Percentiles rank a stretch among this genome's conserved stretches.
Conservation (phyloP, 2,329 filamentous ascomycete species). For the Trichothecium sympodiale region DNA sequence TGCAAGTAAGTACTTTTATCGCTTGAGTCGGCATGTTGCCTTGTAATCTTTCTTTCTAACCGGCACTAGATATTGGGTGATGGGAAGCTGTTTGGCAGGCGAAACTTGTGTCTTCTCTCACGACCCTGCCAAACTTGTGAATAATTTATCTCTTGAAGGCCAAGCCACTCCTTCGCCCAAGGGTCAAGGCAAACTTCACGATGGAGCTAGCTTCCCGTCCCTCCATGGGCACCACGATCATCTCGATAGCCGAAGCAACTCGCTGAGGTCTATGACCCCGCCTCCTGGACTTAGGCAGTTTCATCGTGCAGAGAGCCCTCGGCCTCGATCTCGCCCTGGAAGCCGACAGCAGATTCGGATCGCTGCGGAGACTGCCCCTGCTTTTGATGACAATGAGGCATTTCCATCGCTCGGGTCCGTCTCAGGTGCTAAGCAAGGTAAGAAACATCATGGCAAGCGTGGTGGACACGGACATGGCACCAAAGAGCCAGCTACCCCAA, state of each 20-base stretch:
- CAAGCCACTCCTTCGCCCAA: constrained; percentile 52
- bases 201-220: constrained; percentile 70
- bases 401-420: constrained; percentile 82
- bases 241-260: constrained; percentile 24
- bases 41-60: background rate
- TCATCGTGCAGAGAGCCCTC: constrained; percentile 49
- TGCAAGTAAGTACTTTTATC: constrained; percentile 99
- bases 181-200: constrained; percentile 56
- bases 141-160: constrained; percentile 65
- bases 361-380: constrained; percentile 55
- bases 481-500: constrained; percentile 58
- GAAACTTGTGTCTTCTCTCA: constrained; percentile 95
- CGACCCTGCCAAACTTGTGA: constrained; percentile 79
- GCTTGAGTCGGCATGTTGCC: too few species aligned
- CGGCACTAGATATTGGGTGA: constrained; percentile 71
- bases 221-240: constrained; percentile 53
- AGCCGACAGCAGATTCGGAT: constrained; percentile 61
- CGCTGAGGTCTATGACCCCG: constrained; percentile 33
- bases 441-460: constrained; percentile 89
- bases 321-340: constrained; percentile 69
- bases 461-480: constrained; percentile 65
- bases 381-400: constrained; percentile 88
- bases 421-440: constrained; percentile 56
- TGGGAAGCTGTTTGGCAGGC: constrained; percentile 88
- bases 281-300: constrained; percentile 60